Base-by-base conservation (phyloP, 2,329 filamentous ascomycete genomes). In the Alternaria rosae region DNA sequence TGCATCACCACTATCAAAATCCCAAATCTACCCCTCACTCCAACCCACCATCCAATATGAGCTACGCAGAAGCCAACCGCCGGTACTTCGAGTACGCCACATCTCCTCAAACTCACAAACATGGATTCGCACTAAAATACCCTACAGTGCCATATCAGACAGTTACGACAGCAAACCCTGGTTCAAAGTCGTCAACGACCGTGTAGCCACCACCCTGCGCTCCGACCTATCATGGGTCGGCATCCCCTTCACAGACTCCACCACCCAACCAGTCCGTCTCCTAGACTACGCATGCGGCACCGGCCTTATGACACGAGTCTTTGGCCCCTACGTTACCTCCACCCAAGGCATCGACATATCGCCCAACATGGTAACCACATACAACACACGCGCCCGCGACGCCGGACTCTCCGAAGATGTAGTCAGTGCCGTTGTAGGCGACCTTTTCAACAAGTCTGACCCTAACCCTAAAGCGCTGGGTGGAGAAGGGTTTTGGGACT, bases 291-390 rank as follows among this genome's bases (percentile, higher is more conserved):
- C 52, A n/a, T 43, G 52, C 41, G 52, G 52, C 0, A 54, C 52
- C 6, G 52, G 52, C 5, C 59, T 59, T 52, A 60, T 52, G 11
- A 41, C 45, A 50, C 53, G 89, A 86, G 83, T 87, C 13, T 82
- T 91, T 13, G 86, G 85, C 2, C 87, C 88, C 3, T 89, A 87
- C 68, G 85, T 88, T 3, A 88, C 86, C 1, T 84, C 89, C 66
- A 87, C 87, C 50, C 79, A 89, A 15, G 91, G 90, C 43, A 84
- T 94, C 45, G 91, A 94, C 73, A 79, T 93, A 58, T 90, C 90
- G 0, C 84, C 88, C 64, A 87, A 87, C 62, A 93, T 93, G 91
- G 85, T 92, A 6, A 80, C 82, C 0, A 82, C 84, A 7, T 94
- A 90, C 81, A 93, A 93, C 73, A 78, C 80, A 11, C 83, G 85